Percentiles rank a stretch among this genome's conserved stretches.
These are phyloP conservation scores for Paecilomyces fulvus DNA, from an alignment of 2,329 filamentous ascomycete genomes.

Conservation along the genomic window DNA sequence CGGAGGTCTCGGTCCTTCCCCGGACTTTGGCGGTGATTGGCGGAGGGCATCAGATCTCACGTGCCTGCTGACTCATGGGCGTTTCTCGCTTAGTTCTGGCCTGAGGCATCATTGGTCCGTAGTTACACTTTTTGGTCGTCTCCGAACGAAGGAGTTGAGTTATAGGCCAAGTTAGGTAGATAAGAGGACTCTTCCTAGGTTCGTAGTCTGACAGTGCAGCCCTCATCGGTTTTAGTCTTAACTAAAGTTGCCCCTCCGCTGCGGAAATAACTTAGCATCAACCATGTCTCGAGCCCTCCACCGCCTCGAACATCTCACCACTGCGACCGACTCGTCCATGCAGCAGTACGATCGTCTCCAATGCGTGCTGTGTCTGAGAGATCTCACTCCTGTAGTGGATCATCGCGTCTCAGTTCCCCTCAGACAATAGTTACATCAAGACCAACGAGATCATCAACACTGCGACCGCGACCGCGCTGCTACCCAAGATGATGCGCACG, in stretches of 20 bases:
- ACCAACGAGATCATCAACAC: slow-evolving; percentile 5
- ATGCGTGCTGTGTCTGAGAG: not conserved
- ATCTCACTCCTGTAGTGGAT: not conserved
- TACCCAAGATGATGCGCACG: slow-evolving; percentile 47
- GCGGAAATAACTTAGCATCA: not conserved
- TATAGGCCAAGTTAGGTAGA: not conserved
- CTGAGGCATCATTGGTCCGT: slow-evolving; percentile 1
- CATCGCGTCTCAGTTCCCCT: not conserved
- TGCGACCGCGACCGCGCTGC: not conserved
- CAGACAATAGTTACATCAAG: slow-evolving; percentile 5
- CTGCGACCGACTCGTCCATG: not conserved
- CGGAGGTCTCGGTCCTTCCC: not conserved
- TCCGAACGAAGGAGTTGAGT: not conserved
- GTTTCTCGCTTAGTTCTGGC: not conserved
- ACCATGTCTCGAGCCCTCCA: not conserved
- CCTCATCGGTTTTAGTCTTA: not conserved
- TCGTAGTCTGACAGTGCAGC: not conserved
- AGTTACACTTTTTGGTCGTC: not conserved
- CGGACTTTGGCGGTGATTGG: not conserved
- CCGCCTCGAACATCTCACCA: not conserved
- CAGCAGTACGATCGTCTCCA: not conserved
- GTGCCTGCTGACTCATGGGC: not conserved
- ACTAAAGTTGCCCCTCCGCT: not conserved
- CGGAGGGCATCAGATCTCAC: not conserved
- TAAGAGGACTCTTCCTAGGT: not conserved